Percentiles rank a stretch among this genome's conserved stretches.
phyloP scores from a whole-genome alignment of 129 eudicot genomes.

The Tanacetum coccineum region DNA sequence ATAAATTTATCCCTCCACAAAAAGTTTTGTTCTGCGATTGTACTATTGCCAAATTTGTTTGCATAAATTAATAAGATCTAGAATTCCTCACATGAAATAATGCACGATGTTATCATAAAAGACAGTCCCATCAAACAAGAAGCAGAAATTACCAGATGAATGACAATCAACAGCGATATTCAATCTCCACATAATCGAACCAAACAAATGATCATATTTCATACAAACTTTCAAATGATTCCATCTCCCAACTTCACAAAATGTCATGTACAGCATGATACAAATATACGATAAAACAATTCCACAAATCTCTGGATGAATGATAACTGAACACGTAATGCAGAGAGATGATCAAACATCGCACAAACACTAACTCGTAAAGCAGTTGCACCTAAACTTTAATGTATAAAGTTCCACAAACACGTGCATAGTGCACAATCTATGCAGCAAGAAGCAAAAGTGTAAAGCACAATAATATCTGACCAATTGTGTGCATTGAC shows the following conservation, averaged over 20 bases:
- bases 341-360: constrained; percentile 3
- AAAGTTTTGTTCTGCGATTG: too few relatives aligned
- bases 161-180: background rate
- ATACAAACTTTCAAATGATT: background rate
- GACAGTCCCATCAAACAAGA: too few relatives aligned
- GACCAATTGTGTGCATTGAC: background rate
- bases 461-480: background rate
- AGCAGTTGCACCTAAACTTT: background rate
- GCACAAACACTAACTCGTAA: constrained; percentile 9
- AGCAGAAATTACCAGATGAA: background rate
- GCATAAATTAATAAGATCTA: too few relatives aligned
- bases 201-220: background rate
- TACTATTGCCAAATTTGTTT: too few relatives aligned
- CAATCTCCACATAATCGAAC: background rate
- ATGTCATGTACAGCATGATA: constrained; percentile 7
- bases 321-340: constrained; percentile 8
- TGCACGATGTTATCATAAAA: too few relatives aligned
- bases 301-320: background rate
- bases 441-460: background rate
- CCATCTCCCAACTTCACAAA: background rate
- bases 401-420: constrained; percentile 22
- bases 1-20: too few relatives aligned
- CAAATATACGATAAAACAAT: constrained; percentile 17
- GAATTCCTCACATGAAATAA: too few relatives aligned
- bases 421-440: constrained; percentile 7